phyloP scores from a whole-genome alignment of 1,139 yeast species.

The Magnusiomyces suaveolens region DNA sequence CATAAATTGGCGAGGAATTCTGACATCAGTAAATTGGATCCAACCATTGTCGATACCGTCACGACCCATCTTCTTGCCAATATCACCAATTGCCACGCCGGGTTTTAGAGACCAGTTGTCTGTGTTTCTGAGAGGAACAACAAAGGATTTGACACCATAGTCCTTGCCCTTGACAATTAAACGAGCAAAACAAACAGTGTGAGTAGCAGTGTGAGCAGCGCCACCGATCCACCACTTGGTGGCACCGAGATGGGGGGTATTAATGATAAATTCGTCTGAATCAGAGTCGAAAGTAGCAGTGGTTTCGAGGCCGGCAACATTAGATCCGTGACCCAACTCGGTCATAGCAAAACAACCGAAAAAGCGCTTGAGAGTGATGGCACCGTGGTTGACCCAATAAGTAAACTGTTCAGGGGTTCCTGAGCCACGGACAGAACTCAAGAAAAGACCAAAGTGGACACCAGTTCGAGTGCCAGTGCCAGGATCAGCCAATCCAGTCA shows the following conservation, averaged over 20 bases:
- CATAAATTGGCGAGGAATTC: conserved; percentile 77
- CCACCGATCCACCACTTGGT: conserved; percentile 99
- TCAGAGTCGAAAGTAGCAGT: conserved; percentile 67
- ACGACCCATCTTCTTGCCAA: conserved; percentile 90
- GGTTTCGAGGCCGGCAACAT: conserved; percentile 85
- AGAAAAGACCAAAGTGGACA: conserved; percentile 62
- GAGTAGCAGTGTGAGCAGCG: conserved; percentile 90
- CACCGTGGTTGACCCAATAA: conserved; percentile 73
- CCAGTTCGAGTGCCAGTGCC: conserved; percentile 59
- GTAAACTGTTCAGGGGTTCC: conserved; percentile 52
- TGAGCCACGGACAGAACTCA: conserved; percentile 60
- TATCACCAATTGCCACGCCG: conserved; percentile 80
- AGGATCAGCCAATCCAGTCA: conserved; percentile 42
- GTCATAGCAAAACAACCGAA: conserved; percentile 95
- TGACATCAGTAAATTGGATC: conserved; percentile 78
- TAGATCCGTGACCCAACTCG: conserved; percentile 88
- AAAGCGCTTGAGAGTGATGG: conserved; percentile 50
- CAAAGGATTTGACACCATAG: conserved; percentile 83
- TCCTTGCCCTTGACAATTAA: conserved; percentile 73
- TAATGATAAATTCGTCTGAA: conserved; percentile 59
- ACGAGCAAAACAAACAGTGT: conserved; percentile 72
- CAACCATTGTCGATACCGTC: conserved; percentile 76
- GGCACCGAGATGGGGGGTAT: conserved; percentile 85
- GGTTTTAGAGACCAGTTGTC: conserved; percentile 57
- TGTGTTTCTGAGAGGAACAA: conserved; percentile 76